A percentile compares a stretch with the other conserved stretches of the same genome.
Evolutionary conservation across 2,329 filamentous ascomycete genomes (phyloP).

Genomic region (Aspergillus pseudoviridinutans): DNA sequence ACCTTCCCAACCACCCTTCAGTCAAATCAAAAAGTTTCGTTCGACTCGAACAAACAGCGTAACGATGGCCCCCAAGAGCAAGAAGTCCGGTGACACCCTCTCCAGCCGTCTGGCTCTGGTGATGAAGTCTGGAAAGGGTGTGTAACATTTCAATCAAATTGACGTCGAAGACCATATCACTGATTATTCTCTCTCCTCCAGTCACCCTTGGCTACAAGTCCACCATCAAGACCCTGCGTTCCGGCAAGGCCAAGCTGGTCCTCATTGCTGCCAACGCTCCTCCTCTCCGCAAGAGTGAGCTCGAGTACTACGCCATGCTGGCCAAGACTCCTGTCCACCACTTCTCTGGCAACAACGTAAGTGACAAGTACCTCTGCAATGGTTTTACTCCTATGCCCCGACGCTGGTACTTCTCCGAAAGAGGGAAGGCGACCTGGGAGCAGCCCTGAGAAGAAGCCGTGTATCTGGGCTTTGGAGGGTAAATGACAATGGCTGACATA

Average conservation of each 20-base stretch:
- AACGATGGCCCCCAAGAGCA: constrained; percentile 64
- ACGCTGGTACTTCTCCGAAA: not conserved
- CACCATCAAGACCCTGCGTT: constrained; percentile 83
- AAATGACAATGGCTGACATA: constrained; percentile 51
- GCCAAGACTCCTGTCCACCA: constrained; percentile 95
- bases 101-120: constrained; percentile 66
- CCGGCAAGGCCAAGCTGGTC: constrained; percentile 97
- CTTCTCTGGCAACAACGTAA: constrained; percentile 98
- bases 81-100: constrained; percentile 78
- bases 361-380: constrained; percentile 41
- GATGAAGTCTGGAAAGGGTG: constrained; percentile 56
- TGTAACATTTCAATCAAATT: constrained; percentile 2
- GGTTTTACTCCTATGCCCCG: constrained; percentile 1
- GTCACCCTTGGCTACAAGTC: constrained; percentile 90
- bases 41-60: constrained; percentile 32
- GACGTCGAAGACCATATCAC: not conserved
- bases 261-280: constrained; percentile 95
- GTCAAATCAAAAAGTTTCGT: constrained; percentile 15
- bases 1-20: constrained; percentile 4
- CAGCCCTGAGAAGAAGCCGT: constrained; percentile 88
- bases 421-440: constrained; percentile 28
- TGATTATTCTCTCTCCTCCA: constrained; percentile 22
- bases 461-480: constrained; percentile 19
- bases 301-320: constrained; percentile 91
- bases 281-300: constrained; percentile 94